Conservation (phyloP, 352 stramenopile species). For the Pythium pyrilobum region DNA sequence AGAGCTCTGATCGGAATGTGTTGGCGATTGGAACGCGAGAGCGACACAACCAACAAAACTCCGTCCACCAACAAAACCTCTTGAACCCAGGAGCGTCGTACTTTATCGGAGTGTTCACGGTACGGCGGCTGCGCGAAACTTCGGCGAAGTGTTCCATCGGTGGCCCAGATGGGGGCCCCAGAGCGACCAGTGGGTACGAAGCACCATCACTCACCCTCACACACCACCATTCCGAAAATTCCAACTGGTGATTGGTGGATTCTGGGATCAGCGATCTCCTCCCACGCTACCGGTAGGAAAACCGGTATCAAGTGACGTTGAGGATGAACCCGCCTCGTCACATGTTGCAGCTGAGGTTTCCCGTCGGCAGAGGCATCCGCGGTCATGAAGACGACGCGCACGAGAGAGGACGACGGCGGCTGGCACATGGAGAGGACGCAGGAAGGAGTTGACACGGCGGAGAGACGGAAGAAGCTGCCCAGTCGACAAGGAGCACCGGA, state of each 20-base stretch:
- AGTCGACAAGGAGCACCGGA: constrained; percentile 16
- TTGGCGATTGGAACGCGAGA: neutral
- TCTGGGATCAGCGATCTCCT: no score
- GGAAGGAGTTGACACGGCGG: no score
- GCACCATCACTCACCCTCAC: constrained; percentile 13
- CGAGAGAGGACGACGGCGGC: neutral
- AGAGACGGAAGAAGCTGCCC: neutral
- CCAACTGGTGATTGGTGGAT: constrained; percentile 7
- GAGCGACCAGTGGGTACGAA: constrained; percentile 7
- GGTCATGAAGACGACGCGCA: no score
- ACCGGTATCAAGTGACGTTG: no score
- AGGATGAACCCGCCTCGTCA: no score
- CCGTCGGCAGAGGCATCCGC: no score
- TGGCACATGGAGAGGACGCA: no score
- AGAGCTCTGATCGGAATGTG: constrained; percentile 20
- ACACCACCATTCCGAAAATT: constrained; percentile 8
- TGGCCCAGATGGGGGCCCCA: constrained; percentile 12
- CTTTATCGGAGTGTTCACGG: neutral
- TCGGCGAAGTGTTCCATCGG: constrained; percentile 14
- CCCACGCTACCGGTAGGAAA: no score
- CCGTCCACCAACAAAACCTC: constrained; percentile 5
- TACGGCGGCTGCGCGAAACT: constrained; percentile 5
- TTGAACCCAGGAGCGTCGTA: no score
- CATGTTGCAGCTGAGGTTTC: no score
- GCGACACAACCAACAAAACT: constrained; percentile 6